These are phyloP conservation scores for Jatropha curcas DNA, from an alignment of 345 rosid genomes.

Conservation along the genomic window DNA sequence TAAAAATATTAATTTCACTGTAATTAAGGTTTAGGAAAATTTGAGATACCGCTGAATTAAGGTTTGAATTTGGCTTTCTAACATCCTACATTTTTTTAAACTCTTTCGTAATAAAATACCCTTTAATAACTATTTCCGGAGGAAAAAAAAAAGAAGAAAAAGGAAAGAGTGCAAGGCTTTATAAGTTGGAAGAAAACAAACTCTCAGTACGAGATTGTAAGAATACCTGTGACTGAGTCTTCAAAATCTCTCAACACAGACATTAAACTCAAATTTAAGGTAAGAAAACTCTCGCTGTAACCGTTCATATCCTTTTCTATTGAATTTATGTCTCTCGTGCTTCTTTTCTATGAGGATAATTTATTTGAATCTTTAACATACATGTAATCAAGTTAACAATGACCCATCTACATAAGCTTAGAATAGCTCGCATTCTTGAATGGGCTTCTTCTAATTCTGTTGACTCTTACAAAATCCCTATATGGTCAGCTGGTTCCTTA, in stretches of 20 bases:
- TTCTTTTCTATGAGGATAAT: neutral
- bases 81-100: too few relatives aligned
- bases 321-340: neutral
- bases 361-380: neutral
- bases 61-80: too few relatives aligned
- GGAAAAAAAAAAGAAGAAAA: too few relatives aligned
- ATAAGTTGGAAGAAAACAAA: neutral
- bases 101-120: too few relatives aligned
- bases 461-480: conserved; percentile 28
- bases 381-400: conserved; percentile 22
- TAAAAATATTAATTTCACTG: too few relatives aligned
- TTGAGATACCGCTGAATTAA: too few relatives aligned
- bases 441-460: conserved; percentile 40
- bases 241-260: neutral
- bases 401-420: conserved; percentile 41
- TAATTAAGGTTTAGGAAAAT: too few relatives aligned
- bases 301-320: neutral
- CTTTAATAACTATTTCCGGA: too few relatives aligned
- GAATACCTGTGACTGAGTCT: neutral
- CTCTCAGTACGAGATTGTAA: neutral
- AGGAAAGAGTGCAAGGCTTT: too few relatives aligned
- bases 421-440: conserved; percentile 38
- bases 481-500: conserved; percentile 22
- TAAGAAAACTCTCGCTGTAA: neutral
- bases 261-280: neutral